Evolutionary conservation across 192 early-diverging fungal species (phyloP).

Genomic region (Ambispora gerdemannii): DNA sequence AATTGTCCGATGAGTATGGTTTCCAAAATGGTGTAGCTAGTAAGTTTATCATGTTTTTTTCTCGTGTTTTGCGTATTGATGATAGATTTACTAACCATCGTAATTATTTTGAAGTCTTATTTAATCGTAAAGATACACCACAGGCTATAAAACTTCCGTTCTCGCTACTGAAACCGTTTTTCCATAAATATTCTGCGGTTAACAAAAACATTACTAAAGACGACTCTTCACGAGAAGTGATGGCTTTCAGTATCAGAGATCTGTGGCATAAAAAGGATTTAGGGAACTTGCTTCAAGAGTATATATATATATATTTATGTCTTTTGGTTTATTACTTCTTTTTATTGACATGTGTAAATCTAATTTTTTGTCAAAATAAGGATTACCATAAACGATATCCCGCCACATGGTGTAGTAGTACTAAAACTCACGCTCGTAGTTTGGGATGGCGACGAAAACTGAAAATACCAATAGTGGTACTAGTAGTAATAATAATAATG

Average conservation of each 20-base stretch:
- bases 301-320: background rate
- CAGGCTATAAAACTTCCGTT: background rate
- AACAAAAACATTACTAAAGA: no score
- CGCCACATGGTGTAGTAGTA: conserved; percentile 5
- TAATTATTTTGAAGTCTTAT: background rate
- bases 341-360: background rate
- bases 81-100: background rate
- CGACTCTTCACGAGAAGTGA: background rate
- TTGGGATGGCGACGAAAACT: background rate
- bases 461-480: no score
- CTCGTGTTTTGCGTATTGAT: background rate
- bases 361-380: background rate
- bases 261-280: conserved; percentile 6
- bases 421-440: background rate
- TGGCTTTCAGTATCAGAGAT: background rate
- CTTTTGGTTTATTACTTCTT: background rate
- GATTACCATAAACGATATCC: background rate
- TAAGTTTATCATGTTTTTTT: background rate
- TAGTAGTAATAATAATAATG: no score
- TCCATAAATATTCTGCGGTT: no score
- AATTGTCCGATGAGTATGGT: background rate
- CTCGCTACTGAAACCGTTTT: background rate
- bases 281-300: background rate
- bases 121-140: background rate
- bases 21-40: background rate